Evolutionary conservation across 2,329 filamentous ascomycete genomes (phyloP), one percentile per base, ranked within the genome.

Genomic region (Fusarium subtropicale): DNA sequence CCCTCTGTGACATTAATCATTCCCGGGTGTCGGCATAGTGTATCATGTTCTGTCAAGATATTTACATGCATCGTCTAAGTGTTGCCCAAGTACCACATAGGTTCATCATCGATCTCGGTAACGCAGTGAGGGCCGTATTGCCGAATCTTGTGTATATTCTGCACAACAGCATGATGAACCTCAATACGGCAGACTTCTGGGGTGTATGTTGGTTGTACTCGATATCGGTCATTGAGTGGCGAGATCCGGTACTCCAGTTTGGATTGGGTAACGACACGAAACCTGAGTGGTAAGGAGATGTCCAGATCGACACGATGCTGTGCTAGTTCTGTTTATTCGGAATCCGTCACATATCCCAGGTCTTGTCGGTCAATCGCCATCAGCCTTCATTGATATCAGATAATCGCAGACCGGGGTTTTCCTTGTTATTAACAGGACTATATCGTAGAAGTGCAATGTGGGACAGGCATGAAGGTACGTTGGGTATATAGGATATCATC

Each of bases 141-240:
- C 68, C 58, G 15, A 69, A 74, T 24, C 53, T 62, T 8, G 66
- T 69, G 28, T 28, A 7, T n/a, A 53, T 56, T 58, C 7, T 51
- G 52, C 3, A 26, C 45, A 10, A 72, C 38, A 2, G 64, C 47
- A 12, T 62, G 22, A 22, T 71, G 64, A 2, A 67, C 24, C 10
- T 67, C 64, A 9, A 67, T 65, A 13, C 60, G 60, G 31, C 62
- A 70, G 33, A 68, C 56, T 74, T 72, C n/a, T 73, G 54, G 3
- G 60, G 13, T 2, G 67, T 36, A 18, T 52, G 4, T 15, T 34
- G 48, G 36, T 74, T 69, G 9, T 44, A 47, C 28, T 69, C 55
- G 24, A 60, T 26, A 16, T 18, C 2, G 15, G 20, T 15, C 8
- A 4, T 1, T n/a, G 10, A 8, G 31, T 7, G 8, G 6, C 8